Evolutionary conservation across 1,139 yeast genomes (phyloP).

Genomic region (Suhomyces chickasaworum): DNA sequence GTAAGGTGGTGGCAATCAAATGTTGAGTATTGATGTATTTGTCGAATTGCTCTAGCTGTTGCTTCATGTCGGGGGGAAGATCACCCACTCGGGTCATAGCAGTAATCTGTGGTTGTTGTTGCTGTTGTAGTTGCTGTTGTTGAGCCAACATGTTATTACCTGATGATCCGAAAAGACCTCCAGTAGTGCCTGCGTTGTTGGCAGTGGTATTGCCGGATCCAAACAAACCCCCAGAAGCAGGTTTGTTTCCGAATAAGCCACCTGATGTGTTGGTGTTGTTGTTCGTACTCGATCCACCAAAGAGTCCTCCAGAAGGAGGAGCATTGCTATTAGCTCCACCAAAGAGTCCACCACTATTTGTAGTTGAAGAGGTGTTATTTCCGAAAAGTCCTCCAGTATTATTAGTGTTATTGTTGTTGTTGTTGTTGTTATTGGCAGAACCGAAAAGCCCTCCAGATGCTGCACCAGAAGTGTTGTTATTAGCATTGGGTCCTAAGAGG

Average conservation of each 20-base stretch:
- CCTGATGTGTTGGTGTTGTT: slow-evolving; percentile 15
- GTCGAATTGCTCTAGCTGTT: slow-evolving; percentile 75
- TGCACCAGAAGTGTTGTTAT: slow-evolving; percentile 4
- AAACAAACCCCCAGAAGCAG: slow-evolving; percentile 28
- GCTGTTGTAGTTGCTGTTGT: slow-evolving; percentile 25
- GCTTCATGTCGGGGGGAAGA: slow-evolving; percentile 74
- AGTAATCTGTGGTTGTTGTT: slow-evolving; percentile 56
- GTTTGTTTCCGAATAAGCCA: slow-evolving; percentile 25
- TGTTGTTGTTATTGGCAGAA: slow-evolving; percentile 8
- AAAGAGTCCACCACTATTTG: slow-evolving; percentile 26
- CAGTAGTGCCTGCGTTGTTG: slow-evolving; percentile 10
- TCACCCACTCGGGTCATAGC: slow-evolving; percentile 89
- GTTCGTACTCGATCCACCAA: slow-evolving; percentile 12
- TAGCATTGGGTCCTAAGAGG: slow-evolving; percentile 18
- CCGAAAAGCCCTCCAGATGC: slow-evolving; percentile 19
- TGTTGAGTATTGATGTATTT: slow-evolving; percentile 83
- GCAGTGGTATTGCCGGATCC: slow-evolving; percentile 13
- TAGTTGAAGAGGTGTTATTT: slow-evolving; percentile 10
- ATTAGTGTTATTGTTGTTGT: slow-evolving; percentile 13
- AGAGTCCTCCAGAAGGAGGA: slow-evolving; percentile 13
- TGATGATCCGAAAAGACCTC: slow-evolving; percentile 25
- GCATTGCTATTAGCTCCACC: slow-evolving; percentile 16
- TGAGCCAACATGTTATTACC: slow-evolving; percentile 8
- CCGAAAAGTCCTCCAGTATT: slow-evolving; percentile 17
- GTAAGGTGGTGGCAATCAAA: slow-evolving; percentile 75